A percentile compares a stretch with the other conserved stretches of the same genome.
These are phyloP conservation scores for Cytidiella melzeri DNA, from an alignment of 768 basidiomycete genomes.

Conservation along the genomic window DNA sequence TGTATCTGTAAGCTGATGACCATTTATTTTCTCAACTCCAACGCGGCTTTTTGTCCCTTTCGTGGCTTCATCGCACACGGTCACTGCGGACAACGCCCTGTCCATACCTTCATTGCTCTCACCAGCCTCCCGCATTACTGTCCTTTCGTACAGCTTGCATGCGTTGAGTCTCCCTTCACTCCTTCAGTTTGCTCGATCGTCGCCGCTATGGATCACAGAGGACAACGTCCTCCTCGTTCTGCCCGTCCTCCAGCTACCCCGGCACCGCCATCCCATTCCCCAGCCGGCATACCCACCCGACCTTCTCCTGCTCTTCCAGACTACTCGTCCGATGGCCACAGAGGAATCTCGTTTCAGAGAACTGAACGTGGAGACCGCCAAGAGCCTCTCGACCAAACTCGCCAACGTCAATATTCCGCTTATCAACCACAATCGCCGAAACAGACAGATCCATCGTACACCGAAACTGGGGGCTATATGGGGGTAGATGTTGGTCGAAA, in stretches of 20 bases:
- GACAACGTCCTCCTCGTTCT: conserved; percentile 33
- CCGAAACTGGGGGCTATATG: conserved; percentile 41
- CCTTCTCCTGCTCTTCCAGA: conserved; percentile 14
- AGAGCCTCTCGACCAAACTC: conserved; percentile 48
- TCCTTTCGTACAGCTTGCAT: conserved; percentile 18
- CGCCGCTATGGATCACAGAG: conserved; percentile 26
- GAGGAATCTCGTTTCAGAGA: conserved; percentile 64
- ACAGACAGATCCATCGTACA: conserved; percentile 24
- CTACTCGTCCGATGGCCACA: conserved; percentile 13
- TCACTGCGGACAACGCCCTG: neutral
- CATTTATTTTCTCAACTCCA: no score
- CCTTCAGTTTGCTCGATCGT: conserved; percentile 6
- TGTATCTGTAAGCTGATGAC: conserved; percentile 5
- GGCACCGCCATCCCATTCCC: conserved; percentile 18
- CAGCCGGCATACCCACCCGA: conserved; percentile 18
- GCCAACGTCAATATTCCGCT: conserved; percentile 39
- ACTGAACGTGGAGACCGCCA: conserved; percentile 66
- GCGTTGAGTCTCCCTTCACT: conserved; percentile 17
- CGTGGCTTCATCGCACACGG: conserved; percentile 6
- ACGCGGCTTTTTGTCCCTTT: neutral
- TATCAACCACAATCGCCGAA: conserved; percentile 39
- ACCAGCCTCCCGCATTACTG: neutral
- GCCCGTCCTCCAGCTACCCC: conserved; percentile 25
- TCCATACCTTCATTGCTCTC: conserved; percentile 5
- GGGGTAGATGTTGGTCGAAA: conserved; percentile 63